Base-by-base conservation (phyloP, 1,284 basidiomycete genomes). In the Rhodofomes roseus region DNA sequence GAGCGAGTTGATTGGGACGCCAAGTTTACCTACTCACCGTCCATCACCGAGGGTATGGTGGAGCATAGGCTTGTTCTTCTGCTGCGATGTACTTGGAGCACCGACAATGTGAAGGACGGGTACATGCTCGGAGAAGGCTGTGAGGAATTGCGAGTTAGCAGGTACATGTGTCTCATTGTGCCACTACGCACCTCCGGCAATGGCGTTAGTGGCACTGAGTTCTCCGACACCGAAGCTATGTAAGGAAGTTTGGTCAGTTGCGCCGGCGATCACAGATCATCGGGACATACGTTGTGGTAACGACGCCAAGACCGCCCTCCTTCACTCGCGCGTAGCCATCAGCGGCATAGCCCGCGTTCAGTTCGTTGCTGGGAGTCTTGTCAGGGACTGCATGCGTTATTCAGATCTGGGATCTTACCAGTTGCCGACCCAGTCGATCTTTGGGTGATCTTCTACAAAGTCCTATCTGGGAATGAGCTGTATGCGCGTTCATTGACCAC, bases 21-120 rank as follows among this genome's bases (percentile, higher is more conserved):
- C 20, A 25, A 37, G 16, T 43, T 55, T 20, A 34, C 2, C 18
- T 23, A 64, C 71, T 20, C 65, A 86, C 86, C 87, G 79, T 62
- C 87, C 90, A 66, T 95, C 90, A 60, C 94, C 94, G 34, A 97
- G 84, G 0, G 94, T 95, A 68, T 95, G 92, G 68, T 95, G 93
- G 29, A 95, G 79, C 72, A 91, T 81, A 48, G 81, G 89, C 70
- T 79, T 87, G 44, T 72, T 78, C 73, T 83, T 87, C 66, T 92
- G 87, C 64, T 93, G 86, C 14, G 76, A 66, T 1, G 89, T 92
- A 64, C 85, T 90, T 0, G 96, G 95, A 1, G 87, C 86, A 60
- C 96, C 96, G 54, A 91, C 96, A 53, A 98, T 85, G 71, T 98
- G 96, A 6, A 98, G 80, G 4, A 98, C 83, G 8, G 96, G 96